A percentile compares a stretch with the other conserved stretches of the same genome.
Evolutionary conservation across 148 eudicot genomes (phyloP).

Genomic region (Rhododendron mucronatum): DNA sequence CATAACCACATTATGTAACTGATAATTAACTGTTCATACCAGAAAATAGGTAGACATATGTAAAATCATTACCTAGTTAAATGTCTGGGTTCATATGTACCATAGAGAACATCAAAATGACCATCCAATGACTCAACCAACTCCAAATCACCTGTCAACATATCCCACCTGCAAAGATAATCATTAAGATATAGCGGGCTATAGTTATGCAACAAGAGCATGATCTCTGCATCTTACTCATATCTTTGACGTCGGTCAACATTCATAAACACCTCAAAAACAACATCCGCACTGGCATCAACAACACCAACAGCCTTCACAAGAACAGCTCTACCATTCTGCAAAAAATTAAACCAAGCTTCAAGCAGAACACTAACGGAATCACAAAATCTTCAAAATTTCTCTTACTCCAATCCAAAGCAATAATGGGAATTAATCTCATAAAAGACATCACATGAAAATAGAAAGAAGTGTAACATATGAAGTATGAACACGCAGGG

Average conservation of each 20-base stretch:
- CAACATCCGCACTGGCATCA: slow-evolving; percentile 74
- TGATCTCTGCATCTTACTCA: slow-evolving; percentile 55
- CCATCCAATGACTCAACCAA: slow-evolving; percentile 74
- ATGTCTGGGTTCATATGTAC: slow-evolving; percentile 66
- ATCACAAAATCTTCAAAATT: background rate
- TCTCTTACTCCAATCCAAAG: background rate
- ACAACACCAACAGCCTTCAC: slow-evolving; percentile 93
- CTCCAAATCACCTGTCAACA: slow-evolving; percentile 77
- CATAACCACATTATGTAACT: background rate
- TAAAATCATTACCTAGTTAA: slow-evolving; percentile 51
- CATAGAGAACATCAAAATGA: slow-evolving; percentile 89
- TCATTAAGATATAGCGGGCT: slow-evolving; percentile 7
- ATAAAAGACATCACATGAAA: background rate
- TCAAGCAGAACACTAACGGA: background rate
- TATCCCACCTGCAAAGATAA: slow-evolving; percentile 78
- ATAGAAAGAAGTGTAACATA: background rate
- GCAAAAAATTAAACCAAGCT: slow-evolving; percentile 2
- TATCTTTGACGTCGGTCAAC: slow-evolving; percentile 74
- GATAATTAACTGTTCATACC: background rate
- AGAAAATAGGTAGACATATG: background rate
- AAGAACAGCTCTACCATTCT: slow-evolving; percentile 73
- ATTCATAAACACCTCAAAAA: slow-evolving; percentile 73
- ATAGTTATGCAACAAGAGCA: background rate
- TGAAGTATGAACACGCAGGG: background rate
- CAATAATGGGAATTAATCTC: background rate